Evolutionary conservation across 306 rosid genomes (phyloP).

Genomic region (Vigna radiata): DNA sequence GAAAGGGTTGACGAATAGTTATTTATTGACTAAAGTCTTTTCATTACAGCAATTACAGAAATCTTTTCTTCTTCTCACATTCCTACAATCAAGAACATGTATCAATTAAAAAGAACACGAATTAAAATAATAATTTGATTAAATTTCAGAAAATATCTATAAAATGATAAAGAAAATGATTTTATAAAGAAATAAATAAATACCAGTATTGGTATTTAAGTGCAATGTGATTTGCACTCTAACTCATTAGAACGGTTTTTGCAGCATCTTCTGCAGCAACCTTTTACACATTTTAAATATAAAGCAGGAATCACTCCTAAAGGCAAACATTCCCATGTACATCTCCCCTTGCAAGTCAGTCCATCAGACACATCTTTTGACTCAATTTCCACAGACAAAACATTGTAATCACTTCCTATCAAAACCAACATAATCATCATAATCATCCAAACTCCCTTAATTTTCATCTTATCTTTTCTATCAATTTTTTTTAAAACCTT

Average conservation of each 20-base stretch:
- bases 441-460: neutral
- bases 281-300: neutral
- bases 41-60: neutral
- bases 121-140: too few species aligned
- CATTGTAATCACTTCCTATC: neutral
- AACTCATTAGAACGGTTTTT: too few species aligned
- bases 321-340: neutral
- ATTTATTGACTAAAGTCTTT: too few species aligned
- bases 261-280: neutral
- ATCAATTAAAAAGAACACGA: neutral
- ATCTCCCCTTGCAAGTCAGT: accelerated
- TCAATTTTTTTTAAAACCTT: too few species aligned
- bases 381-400: neutral
- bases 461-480: neutral
- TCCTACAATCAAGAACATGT: neutral
- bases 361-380: neutral
- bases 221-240: too few species aligned
- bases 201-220: neutral
- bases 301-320: accelerated
- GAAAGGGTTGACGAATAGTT: too few species aligned
- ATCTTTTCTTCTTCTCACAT: neutral
- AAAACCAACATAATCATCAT: neutral
- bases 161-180: neutral
- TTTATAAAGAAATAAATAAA: neutral
- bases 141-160: neutral